Base-by-base conservation (phyloP, 352 stramenopile species). In the Globisporangium mamillatum region DNA sequence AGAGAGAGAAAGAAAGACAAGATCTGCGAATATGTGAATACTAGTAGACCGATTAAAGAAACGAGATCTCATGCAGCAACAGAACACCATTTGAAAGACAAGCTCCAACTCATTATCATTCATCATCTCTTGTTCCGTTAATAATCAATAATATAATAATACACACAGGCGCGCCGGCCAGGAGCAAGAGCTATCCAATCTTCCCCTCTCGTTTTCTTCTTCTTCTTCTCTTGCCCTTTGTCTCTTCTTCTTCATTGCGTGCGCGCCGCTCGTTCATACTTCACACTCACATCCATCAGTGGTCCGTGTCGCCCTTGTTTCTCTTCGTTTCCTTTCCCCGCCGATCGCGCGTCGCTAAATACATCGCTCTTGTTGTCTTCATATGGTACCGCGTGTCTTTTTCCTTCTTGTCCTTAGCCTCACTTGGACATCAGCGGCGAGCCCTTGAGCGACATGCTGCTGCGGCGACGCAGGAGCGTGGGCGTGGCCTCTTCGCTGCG, bases 381-480 rank as follows among this genome's bases (percentile, higher is more conserved):
- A 14, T 65, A 59, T 55, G 8, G n/a, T 55, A 55, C 48, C 48
- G 29, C 41, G 10, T 63, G 10, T 46, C 12, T 44, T 44, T 22
- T 22, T 25, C 32, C 4, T 32, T 38, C 50, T 38, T 32, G 34
- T 3, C 24, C 29, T 18, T 27, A 9, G 22, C 18, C 46, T 70
- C 54, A 71, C 59, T 71, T 67, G 59, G 50, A 14, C 53, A 71
- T 46, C 12, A 86, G 64, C 27, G 82, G 78, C 48, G 81, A 73
- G 56, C 59, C 68, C 62, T 89, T 76, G 70, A 86, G 64, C 73
- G 76, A 77, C 82, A 86, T 79, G 76, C 60, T 79, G 75, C 60
- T 89, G 63, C 86, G 86, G 58, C 82, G 83, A 53, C 83, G 83
- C 64, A 85, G 67, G 38, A 82, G 68, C 70, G 72, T 72, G 44